Evolutionary conservation across 345 rosid species (phyloP), one percentile per base, ranked within the genome.

Genomic region (Excoecaria cochinchinensis): DNA sequence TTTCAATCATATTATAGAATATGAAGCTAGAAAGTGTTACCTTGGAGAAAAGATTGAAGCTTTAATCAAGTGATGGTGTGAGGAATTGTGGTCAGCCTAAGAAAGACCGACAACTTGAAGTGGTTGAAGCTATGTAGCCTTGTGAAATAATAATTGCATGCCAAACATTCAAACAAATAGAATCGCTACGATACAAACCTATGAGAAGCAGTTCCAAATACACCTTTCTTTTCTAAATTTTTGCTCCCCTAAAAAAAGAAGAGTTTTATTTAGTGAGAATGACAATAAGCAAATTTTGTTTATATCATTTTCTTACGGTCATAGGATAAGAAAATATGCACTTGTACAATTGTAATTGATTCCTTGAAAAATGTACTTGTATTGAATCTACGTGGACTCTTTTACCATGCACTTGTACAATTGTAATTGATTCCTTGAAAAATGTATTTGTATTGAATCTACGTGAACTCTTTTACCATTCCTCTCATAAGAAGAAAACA

Each of bases 31-130:
- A 82, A 19, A 87, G 85, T 4, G 75, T 95, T 67, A 89, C 90
- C 55, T 56, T 95, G 70, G 95, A 91, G 84, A 93, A 83, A 75
- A 98, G 97, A 42, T 60, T 93, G 83, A 76, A 86, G 83, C 84
- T 90, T 75, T 82, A 91, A 75, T 86, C 92, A 40, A 71, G 97
- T 68, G 83, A 85, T 57, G 76, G 86, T 74, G 97, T 79, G 11
- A 86, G 91, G 80, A 78, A 31, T 12, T 31, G 77, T 15, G 98
- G 99, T 65, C 88, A 97, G 48, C 97, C 97, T 39, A 95, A 85
- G 85, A 81, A 78, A 59, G 85, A 80, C 3, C 60, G 21, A 82
- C 48, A 81, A 81, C 82, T 73, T 40, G 84, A 69, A 76, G 74
- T 76, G 11, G 46, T 60, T 12, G 74, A 76, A 70, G 79, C 66